Base-by-base conservation (phyloP, 2,329 filamentous ascomycete genomes). In the Byssochlamys sp. region DNA sequence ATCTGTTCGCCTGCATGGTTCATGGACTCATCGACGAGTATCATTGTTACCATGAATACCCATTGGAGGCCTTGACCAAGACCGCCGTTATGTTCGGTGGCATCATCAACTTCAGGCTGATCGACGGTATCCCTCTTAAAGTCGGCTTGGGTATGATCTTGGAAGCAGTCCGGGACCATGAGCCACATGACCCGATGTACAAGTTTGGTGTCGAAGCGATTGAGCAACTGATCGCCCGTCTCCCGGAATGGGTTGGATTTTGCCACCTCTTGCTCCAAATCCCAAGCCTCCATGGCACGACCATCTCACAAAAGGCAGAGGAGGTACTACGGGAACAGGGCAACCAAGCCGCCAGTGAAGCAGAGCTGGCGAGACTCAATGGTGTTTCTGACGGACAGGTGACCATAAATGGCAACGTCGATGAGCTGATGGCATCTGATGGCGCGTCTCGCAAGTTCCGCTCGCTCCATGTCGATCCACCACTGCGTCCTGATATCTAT, bases 1-100 rank as follows among this genome's bases (percentile, higher is more conserved):
- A 99, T 69, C 83, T 96, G 5, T 99, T 99, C 70, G 89, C 92
- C 12, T 96, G 92, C 76, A 99, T 99, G 91, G 95, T 99, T 35
- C 91, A 96, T 67, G 94, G 94, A 0, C 79, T 99, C 3, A 96
- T 99, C 66, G 94, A 99, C 66, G 94, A 99, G 76, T 99, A 96
- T 71, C 87, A 87, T 57, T 95, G 96, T 68, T 99, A 96, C 70
- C 84, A 88, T 48, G 91, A 95, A 67, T 99, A 99, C 71, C 95
- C 95, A 0, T 80, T 96, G n/a, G 92, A 96, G 68, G 94, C 94
- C 4, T 78, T 99, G 54, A 92, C 92, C 6, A 97, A 92, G 10
- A 99, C 94, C 0, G 92, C 94, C 3, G 91, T 99, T 9, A 82
- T 99, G 28, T 99, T 99, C 70, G 94, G 94, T 57, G 94, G 92